Evolutionary conservation across 345 rosid species (phyloP).

Genomic region (Eucalyptus sp.): DNA sequence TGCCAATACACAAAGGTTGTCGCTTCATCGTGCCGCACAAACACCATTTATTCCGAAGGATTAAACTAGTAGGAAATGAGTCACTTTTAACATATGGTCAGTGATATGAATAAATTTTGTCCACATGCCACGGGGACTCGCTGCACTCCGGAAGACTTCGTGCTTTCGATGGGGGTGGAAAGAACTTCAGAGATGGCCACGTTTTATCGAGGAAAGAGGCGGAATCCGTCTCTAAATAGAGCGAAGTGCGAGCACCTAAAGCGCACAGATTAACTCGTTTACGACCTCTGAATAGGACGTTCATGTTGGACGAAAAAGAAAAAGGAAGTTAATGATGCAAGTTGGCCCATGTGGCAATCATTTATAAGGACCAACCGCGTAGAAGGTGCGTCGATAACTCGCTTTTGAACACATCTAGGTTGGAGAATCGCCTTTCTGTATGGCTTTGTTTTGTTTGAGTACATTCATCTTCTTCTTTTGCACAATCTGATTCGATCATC

Average conservation of each 20-base stretch:
- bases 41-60: background rate
- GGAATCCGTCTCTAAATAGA: background rate
- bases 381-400: no score
- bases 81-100: background rate
- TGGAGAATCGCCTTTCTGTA: background rate
- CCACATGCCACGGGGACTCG: background rate
- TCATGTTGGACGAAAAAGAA: no score
- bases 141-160: background rate
- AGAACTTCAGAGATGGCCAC: background rate
- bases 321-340: background rate
- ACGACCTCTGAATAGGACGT: background rate
- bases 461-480: background rate
- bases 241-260: background rate
- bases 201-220: background rate
- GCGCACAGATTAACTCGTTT: background rate
- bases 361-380: background rate
- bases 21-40: background rate
- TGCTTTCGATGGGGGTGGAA: background rate
- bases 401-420: background rate
- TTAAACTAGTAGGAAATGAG: background rate
- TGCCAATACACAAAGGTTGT: background rate
- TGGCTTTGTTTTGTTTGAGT: background rate
- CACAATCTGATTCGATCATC: background rate
- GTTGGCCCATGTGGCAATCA: background rate
- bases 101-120: no score